Base-by-base conservation (phyloP, 2,329 filamentous ascomycete genomes). In the Calonectria honghensis region DNA sequence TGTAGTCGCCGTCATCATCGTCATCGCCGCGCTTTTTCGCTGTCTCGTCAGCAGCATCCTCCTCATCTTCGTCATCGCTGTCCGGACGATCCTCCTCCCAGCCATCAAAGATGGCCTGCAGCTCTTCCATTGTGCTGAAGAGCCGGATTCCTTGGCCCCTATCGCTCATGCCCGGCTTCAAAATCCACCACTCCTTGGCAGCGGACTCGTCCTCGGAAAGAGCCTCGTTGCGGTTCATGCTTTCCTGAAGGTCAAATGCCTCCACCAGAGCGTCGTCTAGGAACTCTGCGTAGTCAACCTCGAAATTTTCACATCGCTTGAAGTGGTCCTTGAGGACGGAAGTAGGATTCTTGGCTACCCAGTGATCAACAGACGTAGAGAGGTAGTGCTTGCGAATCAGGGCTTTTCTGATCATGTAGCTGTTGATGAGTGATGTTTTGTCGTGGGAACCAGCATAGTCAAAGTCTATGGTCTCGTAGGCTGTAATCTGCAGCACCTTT, bases 91-190 rank as follows among this genome's bases (percentile, higher is more conserved):
- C 91, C 20, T 88, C 92, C 83, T 98, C 96, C 96, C 97, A 99
- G 72, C 91, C 93, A 79, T 98, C 95, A 82, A 98, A 99, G 69
- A 99, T 97, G 18, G 83, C 89, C 75, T 94, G 93, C n/a, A 99
- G 87, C 82, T 98, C 93, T 71, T 93, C 92, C 87, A 97, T 94
- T 3, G 92, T 95, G 80, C 92, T 94, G 84, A 99, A 99, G 0
- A 99, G 87, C 50, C 95, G 88, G 73, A 99, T 98, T 1, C 97
- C 97, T 83, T 98, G 96, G 0, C 96, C 97, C 31, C 96, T 91
- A 83, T 99, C 97, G 84, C 95, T 98, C 97, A 99, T 98, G 11
- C 96, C 94, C 0, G 97, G 96, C 86, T 99, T 99, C 74, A 99
- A 85, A 78, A 99, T 98, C 97, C 97, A 99, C 96, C 96, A 99